phyloP scores from a whole-genome alignment of 2,329 filamentous ascomycete genomes.

The Microthyrium microscopicum region DNA sequence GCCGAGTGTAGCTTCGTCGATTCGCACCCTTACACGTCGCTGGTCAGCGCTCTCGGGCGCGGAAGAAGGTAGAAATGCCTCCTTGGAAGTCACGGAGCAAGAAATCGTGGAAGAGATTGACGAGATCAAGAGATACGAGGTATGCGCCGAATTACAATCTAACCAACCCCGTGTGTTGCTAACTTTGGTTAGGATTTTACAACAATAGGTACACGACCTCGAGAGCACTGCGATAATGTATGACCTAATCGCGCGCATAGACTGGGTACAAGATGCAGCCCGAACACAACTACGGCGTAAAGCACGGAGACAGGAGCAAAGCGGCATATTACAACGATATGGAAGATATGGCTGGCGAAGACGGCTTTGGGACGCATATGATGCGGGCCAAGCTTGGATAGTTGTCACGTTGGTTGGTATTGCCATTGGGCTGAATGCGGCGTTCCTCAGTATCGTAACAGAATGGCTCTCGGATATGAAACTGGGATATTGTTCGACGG shows the following conservation, averaged over 20 bases:
- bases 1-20: conserved; percentile 34
- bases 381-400: conserved; percentile 95
- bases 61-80: conserved; percentile 43
- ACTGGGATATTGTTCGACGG: conserved; percentile 85
- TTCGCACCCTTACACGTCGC: conserved; percentile 44
- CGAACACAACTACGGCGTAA: conserved; percentile 74
- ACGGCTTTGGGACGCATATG: conserved; percentile 71
- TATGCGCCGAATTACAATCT: conserved; percentile 17
- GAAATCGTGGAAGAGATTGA: conserved; percentile 88
- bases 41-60: conserved; percentile 49
- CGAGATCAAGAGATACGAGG: conserved; percentile 93
- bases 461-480: conserved; percentile 97
- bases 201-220: conserved; percentile 51
- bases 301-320: conserved; percentile 53
- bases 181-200: conserved; percentile 57
- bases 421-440: conserved; percentile 88
- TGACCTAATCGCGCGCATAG: conserved; percentile 26
- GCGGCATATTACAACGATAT: conserved; percentile 52
- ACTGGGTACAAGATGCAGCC: conserved; percentile 96
- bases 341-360: conserved; percentile 63
- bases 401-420: conserved; percentile 74
- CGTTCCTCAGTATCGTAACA: conserved; percentile 83
- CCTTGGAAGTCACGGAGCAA: conserved; percentile 41
- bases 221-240: conserved; percentile 1
- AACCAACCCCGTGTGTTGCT: conserved; percentile 2